phyloP scores from a whole-genome alignment of 1,284 basidiomycete genomes.

The Microbotryum violaceum region DNA sequence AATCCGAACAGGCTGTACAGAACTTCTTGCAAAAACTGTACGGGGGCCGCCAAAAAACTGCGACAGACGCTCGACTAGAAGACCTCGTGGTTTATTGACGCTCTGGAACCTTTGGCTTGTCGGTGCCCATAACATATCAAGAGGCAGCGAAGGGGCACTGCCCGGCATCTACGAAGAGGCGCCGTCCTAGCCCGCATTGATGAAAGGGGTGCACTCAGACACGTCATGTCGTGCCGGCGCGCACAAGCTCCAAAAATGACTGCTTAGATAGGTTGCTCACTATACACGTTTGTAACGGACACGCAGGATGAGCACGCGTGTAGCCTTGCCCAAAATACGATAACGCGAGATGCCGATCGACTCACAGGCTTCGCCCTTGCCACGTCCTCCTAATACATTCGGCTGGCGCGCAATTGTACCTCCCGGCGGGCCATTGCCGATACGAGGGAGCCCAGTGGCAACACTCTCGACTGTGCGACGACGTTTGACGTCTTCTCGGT shows the following conservation, averaged over 20 bases:
- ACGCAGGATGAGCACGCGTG: not conserved
- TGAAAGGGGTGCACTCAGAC: too few species aligned
- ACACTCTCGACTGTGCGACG: conserved; percentile 28
- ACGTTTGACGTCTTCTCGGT: conserved; percentile 26
- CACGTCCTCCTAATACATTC: conserved; percentile 36
- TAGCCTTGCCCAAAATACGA: not conserved
- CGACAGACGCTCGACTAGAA: too few species aligned
- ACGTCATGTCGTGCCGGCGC: conserved; percentile 16
- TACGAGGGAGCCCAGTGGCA: conserved; percentile 22
- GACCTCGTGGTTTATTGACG: too few species aligned
- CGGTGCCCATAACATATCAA: too few species aligned
- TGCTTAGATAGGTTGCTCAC: conserved; percentile 39
- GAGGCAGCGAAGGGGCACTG: too few species aligned
- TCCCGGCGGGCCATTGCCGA: conserved; percentile 6
- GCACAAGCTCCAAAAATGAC: conserved; percentile 38
- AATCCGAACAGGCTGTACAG: too few species aligned
- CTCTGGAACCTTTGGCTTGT: too few species aligned
- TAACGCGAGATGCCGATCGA: not conserved
- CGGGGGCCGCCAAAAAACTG: too few species aligned
- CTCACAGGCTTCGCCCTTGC: conserved; percentile 38
- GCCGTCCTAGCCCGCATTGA: too few species aligned
- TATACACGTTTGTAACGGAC: conserved; percentile 7
- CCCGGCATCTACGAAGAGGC: too few species aligned
- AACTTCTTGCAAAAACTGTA: too few species aligned
- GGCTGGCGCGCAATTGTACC: conserved; percentile 26